Conservation (phyloP, 345 rosid genomes). For the Eutrema yunnanense region DNA sequence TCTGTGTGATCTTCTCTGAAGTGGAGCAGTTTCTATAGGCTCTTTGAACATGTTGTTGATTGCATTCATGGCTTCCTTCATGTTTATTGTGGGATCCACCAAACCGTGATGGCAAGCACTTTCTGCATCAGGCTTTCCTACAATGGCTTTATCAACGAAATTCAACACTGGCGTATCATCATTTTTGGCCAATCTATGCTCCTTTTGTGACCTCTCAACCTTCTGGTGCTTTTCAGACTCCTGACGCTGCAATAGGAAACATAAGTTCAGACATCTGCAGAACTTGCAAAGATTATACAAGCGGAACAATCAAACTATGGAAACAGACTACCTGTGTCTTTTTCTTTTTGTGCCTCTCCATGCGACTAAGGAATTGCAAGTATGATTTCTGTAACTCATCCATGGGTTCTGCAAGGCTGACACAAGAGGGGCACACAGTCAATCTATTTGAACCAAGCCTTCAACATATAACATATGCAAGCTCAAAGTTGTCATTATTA, state of each 20-base stretch:
- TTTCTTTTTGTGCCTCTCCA: conserved; percentile 61
- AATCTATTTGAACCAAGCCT: neutral
- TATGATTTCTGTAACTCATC: conserved; percentile 84
- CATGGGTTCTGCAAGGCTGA: conserved; percentile 86
- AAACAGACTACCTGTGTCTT: conserved; percentile 46
- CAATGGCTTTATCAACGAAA: conserved; percentile 64
- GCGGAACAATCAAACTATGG: neutral
- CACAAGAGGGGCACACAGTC: conserved; percentile 6
- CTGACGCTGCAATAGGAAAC: conserved; percentile 34
- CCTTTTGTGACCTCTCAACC: conserved; percentile 26
- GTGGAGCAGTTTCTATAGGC: conserved; percentile 63
- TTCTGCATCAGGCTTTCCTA: conserved; percentile 72
- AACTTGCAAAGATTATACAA: conserved; percentile 2
- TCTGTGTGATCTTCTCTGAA: conserved; percentile 39
- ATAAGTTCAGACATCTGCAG: conserved; percentile 1
- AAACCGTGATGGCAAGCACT: conserved; percentile 83
- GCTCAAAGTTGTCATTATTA: neutral
- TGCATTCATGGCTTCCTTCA: conserved; percentile 82
- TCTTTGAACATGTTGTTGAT: conserved; percentile 81
- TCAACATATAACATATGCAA: neutral
- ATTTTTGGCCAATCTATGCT: conserved; percentile 18
- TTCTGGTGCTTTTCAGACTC: conserved; percentile 28
- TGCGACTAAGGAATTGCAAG: conserved; percentile 67
- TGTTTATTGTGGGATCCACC: conserved; percentile 80
- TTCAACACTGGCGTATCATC: conserved; percentile 50